Evolutionary conservation across 345 rosid species (phyloP).

Genomic region (Populus nigra): DNA sequence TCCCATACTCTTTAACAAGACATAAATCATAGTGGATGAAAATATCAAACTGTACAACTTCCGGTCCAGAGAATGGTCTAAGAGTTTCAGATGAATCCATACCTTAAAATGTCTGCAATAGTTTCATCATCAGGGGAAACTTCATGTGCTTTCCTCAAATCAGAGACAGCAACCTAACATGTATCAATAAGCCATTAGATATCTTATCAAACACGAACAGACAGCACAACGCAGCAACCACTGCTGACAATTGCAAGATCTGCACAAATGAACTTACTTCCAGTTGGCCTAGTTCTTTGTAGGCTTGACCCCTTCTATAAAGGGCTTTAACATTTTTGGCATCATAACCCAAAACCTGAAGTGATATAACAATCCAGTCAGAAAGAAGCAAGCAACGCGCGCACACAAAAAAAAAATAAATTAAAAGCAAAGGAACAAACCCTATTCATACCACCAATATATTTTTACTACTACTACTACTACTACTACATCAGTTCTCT

Average conservation of each 20-base stretch:
- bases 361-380: conserved; percentile 17
- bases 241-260: conserved; percentile 5
- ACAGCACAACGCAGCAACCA: conserved; percentile 13
- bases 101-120: conserved; percentile 76
- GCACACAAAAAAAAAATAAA: neutral
- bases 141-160: conserved; percentile 76
- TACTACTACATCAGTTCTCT: neutral
- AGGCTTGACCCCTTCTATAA: conserved; percentile 96
- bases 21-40: neutral
- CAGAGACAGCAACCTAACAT: conserved; percentile 75
- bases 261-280: conserved; percentile 58
- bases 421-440: neutral
- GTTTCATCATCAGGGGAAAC: conserved; percentile 87
- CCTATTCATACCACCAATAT: neutral
- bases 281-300: conserved; percentile 64
- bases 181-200: conserved; percentile 12
- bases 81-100: conserved; percentile 19
- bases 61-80: neutral
- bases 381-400: neutral
- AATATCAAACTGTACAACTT: conserved; percentile 6
- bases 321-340: conserved; percentile 83
- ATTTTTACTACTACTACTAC: neutral
- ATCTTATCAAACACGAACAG: neutral
- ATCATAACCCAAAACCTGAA: conserved; percentile 79
- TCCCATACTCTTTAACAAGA: neutral